These are phyloP conservation scores for Crithidia sp. DNA, from an alignment of 208 protist genomes.

Conservation along the genomic window DNA sequence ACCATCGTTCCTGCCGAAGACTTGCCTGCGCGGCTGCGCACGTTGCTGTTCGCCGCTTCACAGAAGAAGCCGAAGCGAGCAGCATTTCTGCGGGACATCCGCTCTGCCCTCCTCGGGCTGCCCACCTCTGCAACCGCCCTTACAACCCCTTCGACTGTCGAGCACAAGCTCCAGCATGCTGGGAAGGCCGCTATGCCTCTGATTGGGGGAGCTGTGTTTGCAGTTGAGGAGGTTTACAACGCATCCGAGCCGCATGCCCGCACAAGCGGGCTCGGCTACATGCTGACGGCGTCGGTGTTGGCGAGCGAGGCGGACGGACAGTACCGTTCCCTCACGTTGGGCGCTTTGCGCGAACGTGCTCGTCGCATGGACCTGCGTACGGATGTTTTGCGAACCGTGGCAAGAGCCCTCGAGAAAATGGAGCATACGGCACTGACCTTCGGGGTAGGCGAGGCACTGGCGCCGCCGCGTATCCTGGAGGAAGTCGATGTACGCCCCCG, in stretches of 20 bases:
- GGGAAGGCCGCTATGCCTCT: background rate
- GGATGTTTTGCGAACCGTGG: background rate
- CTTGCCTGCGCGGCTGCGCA: slow-evolving; percentile 1
- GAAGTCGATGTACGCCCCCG: background rate
- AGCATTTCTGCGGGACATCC: background rate
- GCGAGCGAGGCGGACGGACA: background rate
- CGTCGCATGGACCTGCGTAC: background rate
- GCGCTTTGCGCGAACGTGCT: background rate
- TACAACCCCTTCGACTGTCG: background rate
- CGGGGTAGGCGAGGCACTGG: background rate
- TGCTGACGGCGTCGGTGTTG: background rate
- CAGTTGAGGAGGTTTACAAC: background rate
- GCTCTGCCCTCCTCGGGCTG: background rate
- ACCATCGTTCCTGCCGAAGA: background rate
- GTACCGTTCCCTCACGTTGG: slow-evolving; percentile 2
- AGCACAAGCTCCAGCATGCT: background rate
- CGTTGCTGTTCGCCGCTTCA: background rate
- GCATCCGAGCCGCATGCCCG: background rate
- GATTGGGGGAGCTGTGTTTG: background rate
- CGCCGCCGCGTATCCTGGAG: background rate
- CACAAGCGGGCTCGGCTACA: background rate
- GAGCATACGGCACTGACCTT: background rate
- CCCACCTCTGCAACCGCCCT: background rate
- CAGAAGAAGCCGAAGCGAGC: slow-evolving; percentile 2
- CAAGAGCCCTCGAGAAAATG: background rate